Base-by-base conservation (phyloP, 371 early-diverging fungal genomes). In the Zancudomyces culisetae region DNA sequence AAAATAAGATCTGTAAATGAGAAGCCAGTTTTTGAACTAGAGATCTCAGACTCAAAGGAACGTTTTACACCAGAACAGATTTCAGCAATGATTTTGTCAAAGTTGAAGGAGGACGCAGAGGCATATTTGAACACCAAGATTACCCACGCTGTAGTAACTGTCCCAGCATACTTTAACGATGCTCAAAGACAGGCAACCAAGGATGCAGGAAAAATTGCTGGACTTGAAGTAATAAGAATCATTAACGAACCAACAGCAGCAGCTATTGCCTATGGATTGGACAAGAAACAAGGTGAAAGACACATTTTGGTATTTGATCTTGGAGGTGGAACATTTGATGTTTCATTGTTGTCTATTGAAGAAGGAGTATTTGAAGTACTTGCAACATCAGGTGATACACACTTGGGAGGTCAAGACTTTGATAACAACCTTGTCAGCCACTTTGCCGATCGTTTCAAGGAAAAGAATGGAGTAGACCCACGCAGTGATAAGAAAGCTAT, bases 241-340 rank as follows among this genome's bases (percentile, higher is more conserved):
- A 86, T 96, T 66, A 90, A 89, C 76, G 98, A 98, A 77, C 98
- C 98, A 55, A 93, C 94, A 42, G 96, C 98, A 41, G 98, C 98
- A 52, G 98, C 98, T 63, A 90, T 95, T 60, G 94, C 96, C 52
- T 95, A 95, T 70, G 95, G 91, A 60, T 70, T 92, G 56, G 90
- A 88, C 74, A 90, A 85, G 74, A 66, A 69, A 58, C 63, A 61
- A 42, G 81, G 84, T 58, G 93, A 92, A 69, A 75, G 77, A 64
- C 88, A 86, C 64, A 79, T 92, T 53, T 78, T 97, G 60, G 87
- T 97, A 56, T 93, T 87, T 74, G 94, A 95, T 76, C 74, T 94
- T 55, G 98, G 95, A 70, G 98, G 96, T 67, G 95, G 98, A 78
- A 94, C 96, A 47, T 89, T 94, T 69, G 98, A 98, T 77, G 88